A percentile compares a stretch with the other conserved stretches of the same genome.
phyloP scores from a whole-genome alignment of 495 filamentous ascomycete species.

The Aspergillus baeticus region DNA sequence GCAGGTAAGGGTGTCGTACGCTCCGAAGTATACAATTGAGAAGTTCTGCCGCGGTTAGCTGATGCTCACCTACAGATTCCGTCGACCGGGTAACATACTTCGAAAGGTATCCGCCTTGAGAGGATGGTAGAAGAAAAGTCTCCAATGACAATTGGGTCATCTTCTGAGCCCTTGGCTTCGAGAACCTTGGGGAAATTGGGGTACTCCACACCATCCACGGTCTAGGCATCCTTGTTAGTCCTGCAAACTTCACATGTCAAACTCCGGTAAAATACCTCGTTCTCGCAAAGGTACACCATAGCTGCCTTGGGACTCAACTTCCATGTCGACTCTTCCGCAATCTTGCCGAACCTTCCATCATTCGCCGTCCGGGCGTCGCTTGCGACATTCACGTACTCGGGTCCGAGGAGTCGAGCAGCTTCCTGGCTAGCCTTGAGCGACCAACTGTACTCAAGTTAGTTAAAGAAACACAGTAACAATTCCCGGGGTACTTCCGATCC shows the following conservation, averaged over 20 bases:
- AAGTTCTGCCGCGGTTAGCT: slow-evolving; percentile 46
- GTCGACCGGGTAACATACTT: slow-evolving; percentile 12
- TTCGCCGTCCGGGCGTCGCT: slow-evolving; percentile 67
- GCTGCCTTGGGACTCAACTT: slow-evolving; percentile 69
- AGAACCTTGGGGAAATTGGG: slow-evolving; percentile 67
- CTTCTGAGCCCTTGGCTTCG: slow-evolving; percentile 48
- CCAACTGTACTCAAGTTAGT: slow-evolving; percentile 51
- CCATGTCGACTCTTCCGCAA: slow-evolving; percentile 76
- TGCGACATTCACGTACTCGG: slow-evolving; percentile 76
- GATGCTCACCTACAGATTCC: not conserved
- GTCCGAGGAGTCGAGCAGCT: slow-evolving; percentile 70
- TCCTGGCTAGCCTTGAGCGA: slow-evolving; percentile 90
- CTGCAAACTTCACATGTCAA: not conserved
- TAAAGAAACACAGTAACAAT: not conserved
- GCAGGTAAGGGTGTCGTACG: slow-evolving; percentile 22
- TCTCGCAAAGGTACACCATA: slow-evolving; percentile 88
- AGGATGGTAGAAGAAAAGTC: slow-evolving; percentile 81
- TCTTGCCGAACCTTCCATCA: slow-evolving; percentile 83
- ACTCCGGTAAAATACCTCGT: slow-evolving; percentile 59
- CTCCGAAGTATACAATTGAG: slow-evolving; percentile 45
- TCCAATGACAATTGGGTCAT: slow-evolving; percentile 68
- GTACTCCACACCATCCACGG: slow-evolving; percentile 87
- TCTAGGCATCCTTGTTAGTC: slow-evolving; percentile 14
- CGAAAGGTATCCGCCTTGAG: slow-evolving; percentile 62
- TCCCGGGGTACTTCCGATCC: slow-evolving; percentile 47